Percentiles rank a stretch among this genome's conserved stretches.
Conservation (phyloP, 139 green algal genomes). For the Bryopsis sp. region DNA sequence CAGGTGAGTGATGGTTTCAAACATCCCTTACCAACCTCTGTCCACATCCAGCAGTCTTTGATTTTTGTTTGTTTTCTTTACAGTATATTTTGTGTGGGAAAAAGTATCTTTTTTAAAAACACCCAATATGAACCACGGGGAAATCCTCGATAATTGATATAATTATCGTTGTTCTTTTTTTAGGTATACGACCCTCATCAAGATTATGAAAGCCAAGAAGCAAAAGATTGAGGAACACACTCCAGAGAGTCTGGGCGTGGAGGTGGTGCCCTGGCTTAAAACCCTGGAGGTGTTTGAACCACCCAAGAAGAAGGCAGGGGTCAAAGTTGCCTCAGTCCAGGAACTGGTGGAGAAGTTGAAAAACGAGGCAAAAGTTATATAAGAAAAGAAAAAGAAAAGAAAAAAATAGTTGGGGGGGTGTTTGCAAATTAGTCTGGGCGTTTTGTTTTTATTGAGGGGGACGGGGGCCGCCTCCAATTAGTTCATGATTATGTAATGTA, state of each 20-base stretch:
- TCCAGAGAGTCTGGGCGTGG: constrained; percentile 44
- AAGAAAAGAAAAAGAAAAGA: no score
- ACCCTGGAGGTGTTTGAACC: constrained; percentile 30
- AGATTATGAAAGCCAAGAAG: constrained; percentile 93
- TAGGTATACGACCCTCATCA: constrained; percentile 84
- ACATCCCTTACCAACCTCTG: constrained; percentile 3
- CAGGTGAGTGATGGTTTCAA: no score
- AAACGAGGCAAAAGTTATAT: no score
- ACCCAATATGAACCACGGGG: constrained; percentile 8
- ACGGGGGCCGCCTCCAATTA: no score
- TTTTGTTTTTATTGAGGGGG: no score
- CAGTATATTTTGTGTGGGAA: background rate
- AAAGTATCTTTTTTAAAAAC: background rate
- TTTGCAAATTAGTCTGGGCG: no score
- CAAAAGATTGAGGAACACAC: constrained; percentile 56
- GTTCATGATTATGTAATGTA: no score
- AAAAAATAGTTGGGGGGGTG: no score
- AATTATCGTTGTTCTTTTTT: no score
- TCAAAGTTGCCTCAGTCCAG: constrained; percentile 14
- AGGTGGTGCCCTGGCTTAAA: constrained; percentile 33
- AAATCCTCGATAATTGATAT: no score
- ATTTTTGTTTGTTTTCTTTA: no score
- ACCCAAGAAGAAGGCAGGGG: constrained; percentile 20
- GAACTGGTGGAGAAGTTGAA: no score
- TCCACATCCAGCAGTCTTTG: background rate